phyloP scores from a whole-genome alignment of 768 basidiomycete genomes.

The Hericium coralloides region DNA sequence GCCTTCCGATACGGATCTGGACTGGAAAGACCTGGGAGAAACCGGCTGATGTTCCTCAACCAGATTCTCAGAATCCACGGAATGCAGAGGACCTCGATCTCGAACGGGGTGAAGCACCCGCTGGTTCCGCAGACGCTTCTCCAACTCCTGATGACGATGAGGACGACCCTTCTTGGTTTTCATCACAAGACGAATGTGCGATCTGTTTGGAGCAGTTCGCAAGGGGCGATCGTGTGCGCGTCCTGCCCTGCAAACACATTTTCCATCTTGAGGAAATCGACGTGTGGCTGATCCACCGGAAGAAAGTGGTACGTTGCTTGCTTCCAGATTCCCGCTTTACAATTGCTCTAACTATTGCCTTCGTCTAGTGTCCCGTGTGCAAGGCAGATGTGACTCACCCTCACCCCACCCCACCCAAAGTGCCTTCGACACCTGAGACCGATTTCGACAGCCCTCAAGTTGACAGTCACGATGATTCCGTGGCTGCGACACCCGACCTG shows the following conservation, averaged over 20 bases:
- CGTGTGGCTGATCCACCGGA: slow-evolving; percentile 85
- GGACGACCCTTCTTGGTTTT: slow-evolving; percentile 61
- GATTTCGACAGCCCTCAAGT: neutral
- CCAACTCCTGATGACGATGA: slow-evolving; percentile 16
- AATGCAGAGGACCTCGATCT: slow-evolving; percentile 10
- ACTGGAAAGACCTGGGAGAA: slow-evolving; percentile 77
- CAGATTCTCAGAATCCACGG: neutral
- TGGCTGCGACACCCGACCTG: slow-evolving; percentile 1
- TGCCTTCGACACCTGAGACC: neutral
- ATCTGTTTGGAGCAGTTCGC: slow-evolving; percentile 87
- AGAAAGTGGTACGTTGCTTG: slow-evolving; percentile 68
- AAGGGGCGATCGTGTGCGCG: slow-evolving; percentile 83
- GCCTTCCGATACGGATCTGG: slow-evolving; percentile 79
- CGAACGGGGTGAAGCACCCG: slow-evolving; percentile 7
- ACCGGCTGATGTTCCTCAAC: slow-evolving; percentile 4
- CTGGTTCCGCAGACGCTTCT: slow-evolving; percentile 4
- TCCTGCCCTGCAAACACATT: slow-evolving; percentile 89
- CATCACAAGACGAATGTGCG: slow-evolving; percentile 78
- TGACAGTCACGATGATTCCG: neutral
- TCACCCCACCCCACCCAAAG: slow-evolving; percentile 15
- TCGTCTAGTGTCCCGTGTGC: slow-evolving; percentile 75
- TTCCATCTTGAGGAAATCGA: slow-evolving; percentile 92
- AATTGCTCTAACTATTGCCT: neutral
- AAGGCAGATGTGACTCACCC: slow-evolving; percentile 82
- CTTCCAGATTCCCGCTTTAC: slow-evolving; percentile 2